A percentile compares a stretch with the other conserved stretches of the same genome.
Evolutionary conservation across 108 stramenopile species (phyloP).

Genomic region (Cyclostephanos invisitatus): DNA sequence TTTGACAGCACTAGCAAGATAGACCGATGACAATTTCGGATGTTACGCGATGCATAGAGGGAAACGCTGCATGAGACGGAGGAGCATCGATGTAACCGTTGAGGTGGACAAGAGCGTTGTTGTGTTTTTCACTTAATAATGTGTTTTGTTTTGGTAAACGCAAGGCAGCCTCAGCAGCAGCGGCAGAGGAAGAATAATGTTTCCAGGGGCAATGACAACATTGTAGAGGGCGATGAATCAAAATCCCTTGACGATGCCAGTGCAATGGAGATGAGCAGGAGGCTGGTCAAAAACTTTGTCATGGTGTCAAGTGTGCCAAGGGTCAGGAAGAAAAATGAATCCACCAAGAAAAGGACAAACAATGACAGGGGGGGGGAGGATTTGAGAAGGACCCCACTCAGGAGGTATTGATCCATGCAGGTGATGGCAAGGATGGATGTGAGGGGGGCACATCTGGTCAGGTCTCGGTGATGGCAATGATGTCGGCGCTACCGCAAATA

Average conservation of each 20-base stretch:
- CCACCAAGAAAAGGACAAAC: slow-evolving; percentile 10
- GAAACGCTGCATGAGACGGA: too few relatives aligned
- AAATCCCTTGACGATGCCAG: not conserved
- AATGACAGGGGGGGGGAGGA: not conserved
- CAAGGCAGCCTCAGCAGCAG: too few relatives aligned
- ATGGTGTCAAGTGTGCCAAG: slow-evolving; percentile 64
- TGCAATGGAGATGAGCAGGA: slow-evolving; percentile 38
- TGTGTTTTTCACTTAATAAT: too few relatives aligned
- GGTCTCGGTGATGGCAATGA: slow-evolving; percentile 26
- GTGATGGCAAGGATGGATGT: slow-evolving; percentile 38
- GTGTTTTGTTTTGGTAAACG: too few relatives aligned
- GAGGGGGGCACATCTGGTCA: slow-evolving; percentile 30
- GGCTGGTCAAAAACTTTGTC: slow-evolving; percentile 88
- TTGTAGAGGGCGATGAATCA: not conserved
- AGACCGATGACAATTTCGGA: too few relatives aligned
- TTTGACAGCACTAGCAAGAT: too few relatives aligned
- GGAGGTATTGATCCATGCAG: slow-evolving; percentile 14
- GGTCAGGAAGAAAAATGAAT: slow-evolving; percentile 9
- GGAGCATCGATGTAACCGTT: too few relatives aligned
- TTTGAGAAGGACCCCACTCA: not conserved
- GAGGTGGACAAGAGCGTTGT: too few relatives aligned
- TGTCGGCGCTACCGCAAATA: slow-evolving; percentile 8
- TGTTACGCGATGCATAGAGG: too few relatives aligned
- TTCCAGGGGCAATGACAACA: not conserved
- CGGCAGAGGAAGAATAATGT: not conserved